Percentiles rank a stretch among this genome's conserved stretches.
Evolutionary conservation across 2,329 filamentous ascomycete species (phyloP).

Genomic region (Aaosphaeria arxii): DNA sequence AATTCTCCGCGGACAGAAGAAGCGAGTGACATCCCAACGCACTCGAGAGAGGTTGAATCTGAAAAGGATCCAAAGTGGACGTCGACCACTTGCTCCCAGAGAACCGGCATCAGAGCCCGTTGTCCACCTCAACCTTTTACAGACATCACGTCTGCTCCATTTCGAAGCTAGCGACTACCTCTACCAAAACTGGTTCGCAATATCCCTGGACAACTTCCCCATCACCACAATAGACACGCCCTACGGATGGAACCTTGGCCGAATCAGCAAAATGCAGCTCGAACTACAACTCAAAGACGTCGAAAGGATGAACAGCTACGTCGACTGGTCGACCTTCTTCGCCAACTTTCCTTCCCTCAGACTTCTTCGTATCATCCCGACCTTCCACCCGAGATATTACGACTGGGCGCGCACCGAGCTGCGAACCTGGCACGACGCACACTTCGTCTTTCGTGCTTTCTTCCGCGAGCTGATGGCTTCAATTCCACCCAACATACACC

Average conservation of each 20-base stretch:
- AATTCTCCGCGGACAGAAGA: slow-evolving; percentile 23
- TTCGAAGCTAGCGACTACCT: slow-evolving; percentile 22
- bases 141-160: slow-evolving; percentile 17
- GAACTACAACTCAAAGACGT: slow-evolving; percentile 30
- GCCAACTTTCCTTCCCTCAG: slow-evolving; percentile 15
- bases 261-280: slow-evolving; percentile 21
- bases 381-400: slow-evolving; percentile 24
- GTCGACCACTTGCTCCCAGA: slow-evolving; percentile 14
- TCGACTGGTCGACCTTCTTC: slow-evolving; percentile 28
- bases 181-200: slow-evolving; percentile 28
- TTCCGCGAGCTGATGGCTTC: slow-evolving; percentile 22
- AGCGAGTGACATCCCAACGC: slow-evolving; percentile 14
- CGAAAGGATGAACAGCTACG: slow-evolving; percentile 27
- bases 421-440: slow-evolving; percentile 14
- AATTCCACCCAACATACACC: slow-evolving; percentile 14
- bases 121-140: slow-evolving; percentile 19
- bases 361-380: slow-evolving; percentile 22
- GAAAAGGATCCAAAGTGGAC: slow-evolving; percentile 17
- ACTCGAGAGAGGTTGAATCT: slow-evolving; percentile 21
- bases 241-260: slow-evolving; percentile 20
- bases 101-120: slow-evolving; percentile 12
- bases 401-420: slow-evolving; percentile 27
- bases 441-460: slow-evolving; percentile 28
- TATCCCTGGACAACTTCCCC: slow-evolving; percentile 23
- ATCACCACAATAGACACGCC: slow-evolving; percentile 18